Base-by-base conservation (phyloP, 768 basidiomycete species). In the Pholiota microspora region DNA sequence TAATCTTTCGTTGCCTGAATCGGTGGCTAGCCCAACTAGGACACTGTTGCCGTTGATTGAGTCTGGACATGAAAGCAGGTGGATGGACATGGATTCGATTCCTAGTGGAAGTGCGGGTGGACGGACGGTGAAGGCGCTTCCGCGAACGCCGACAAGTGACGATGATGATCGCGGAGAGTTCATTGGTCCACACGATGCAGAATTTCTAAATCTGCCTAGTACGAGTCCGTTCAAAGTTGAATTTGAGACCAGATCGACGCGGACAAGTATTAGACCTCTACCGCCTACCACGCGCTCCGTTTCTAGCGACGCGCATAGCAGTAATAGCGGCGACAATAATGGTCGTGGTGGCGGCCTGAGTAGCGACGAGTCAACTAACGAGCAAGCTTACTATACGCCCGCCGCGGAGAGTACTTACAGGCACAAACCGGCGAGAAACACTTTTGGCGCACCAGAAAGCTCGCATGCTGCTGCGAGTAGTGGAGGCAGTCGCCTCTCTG, bases 221-320 rank as follows among this genome's bases (percentile, higher is more conserved):
- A 69, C 70, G n/a, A 80, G 77, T 64, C 79, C 81, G 3, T 81
- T 81, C 63, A 68, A 64, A 31, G 64, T 81, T 34, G 75, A 79
- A 27, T 73, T 80, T 44, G 66, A 63, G 18, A 56, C 57, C 35
- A 34, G 47, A 10, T 62, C 61, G n/a, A 40, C 47, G 13, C 49
- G 48, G 16, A 45, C 45, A 27, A 57, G 51, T 32, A 4, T 51
- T 27, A 49, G 48, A 3, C 23, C 55, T 29, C 13, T 51, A 16
- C 45, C 49, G 24, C 25, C 27, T 5, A 24, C 49, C 12, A 18
- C 16, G 13, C 32, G 34, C 35, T 35, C 25, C 13, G 21, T 13
- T 24, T 25, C 42, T 3, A 48, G 46, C 29, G 29, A 46, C 12
- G n/a, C 32, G 3, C n/a, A 29, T 12, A 34, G 28, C 13, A 15